Evolutionary conservation across 2,329 filamentous ascomycete genomes (phyloP).

Genomic region (Sarocladium brachiariae): DNA sequence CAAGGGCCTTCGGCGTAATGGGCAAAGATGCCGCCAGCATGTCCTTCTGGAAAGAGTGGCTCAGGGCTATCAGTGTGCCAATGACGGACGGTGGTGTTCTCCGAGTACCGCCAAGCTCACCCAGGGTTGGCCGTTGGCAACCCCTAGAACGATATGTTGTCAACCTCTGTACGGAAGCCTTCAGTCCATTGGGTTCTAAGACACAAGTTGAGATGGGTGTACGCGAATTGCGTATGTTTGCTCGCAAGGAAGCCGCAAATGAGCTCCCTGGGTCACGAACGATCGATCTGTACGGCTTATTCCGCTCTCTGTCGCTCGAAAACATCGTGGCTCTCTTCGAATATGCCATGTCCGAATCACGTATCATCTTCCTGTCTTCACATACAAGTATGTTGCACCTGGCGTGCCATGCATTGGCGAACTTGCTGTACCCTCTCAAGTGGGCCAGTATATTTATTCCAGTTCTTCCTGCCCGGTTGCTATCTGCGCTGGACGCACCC

Average conservation of each 20-base stretch:
- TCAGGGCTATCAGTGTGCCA: slow-evolving; percentile 85
- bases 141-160: slow-evolving; percentile 94
- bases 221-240: slow-evolving; percentile 83
- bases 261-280: slow-evolving; percentile 89
- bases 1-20: slow-evolving; percentile 85
- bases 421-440: slow-evolving; percentile 80
- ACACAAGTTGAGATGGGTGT: slow-evolving; percentile 92
- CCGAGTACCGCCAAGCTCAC: slow-evolving; percentile 80
- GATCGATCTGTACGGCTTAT: slow-evolving; percentile 87
- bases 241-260: slow-evolving; percentile 85
- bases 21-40: slow-evolving; percentile 78
- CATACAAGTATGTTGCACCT: slow-evolving; percentile 95
- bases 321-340: slow-evolving; percentile 93
- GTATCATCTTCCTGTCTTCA: slow-evolving; percentile 92
- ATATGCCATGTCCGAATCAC: slow-evolving; percentile 85
- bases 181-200: slow-evolving; percentile 85
- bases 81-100: slow-evolving; percentile 86
- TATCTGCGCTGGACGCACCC: slow-evolving; percentile 87
- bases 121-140: slow-evolving; percentile 89
- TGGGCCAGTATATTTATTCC: slow-evolving; percentile 96
- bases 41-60: slow-evolving; percentile 97
- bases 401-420: slow-evolving; percentile 79
- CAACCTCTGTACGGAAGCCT: slow-evolving; percentile 91
- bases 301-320: slow-evolving; percentile 80
- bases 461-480: slow-evolving; percentile 75